A percentile compares a stretch with the other conserved stretches of the same genome.
phyloP scores from a whole-genome alignment of 2,329 filamentous ascomycete genomes.

The Penicillium brasilianum region DNA sequence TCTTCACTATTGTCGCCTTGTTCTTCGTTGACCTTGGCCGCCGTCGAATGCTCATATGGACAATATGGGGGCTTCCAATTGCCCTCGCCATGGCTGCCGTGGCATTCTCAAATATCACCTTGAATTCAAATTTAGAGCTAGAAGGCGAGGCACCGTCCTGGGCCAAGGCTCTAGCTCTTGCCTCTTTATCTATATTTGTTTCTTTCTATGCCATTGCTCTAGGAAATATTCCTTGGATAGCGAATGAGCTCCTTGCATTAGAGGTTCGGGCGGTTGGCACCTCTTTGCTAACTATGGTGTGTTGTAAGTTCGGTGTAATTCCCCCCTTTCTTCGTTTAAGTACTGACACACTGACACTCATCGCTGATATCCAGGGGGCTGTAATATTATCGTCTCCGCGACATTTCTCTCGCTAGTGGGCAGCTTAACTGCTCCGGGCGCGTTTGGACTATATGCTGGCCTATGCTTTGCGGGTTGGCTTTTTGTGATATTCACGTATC shows the following conservation, averaged over 20 bases:
- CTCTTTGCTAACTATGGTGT: constrained; percentile 53
- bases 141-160: constrained; percentile 39
- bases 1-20: constrained; percentile 44
- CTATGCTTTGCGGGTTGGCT: constrained; percentile 17
- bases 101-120: constrained; percentile 53
- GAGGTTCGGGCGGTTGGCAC: constrained; percentile 56
- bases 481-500: neutral
- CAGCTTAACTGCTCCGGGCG: constrained; percentile 14
- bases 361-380: constrained; percentile 1
- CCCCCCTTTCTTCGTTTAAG: no score
- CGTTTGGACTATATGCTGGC: constrained; percentile 19
- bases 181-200: constrained; percentile 51
- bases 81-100: constrained; percentile 50
- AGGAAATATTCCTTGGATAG: constrained; percentile 55
- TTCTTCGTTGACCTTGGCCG: constrained; percentile 53
- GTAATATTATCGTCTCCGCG: constrained; percentile 16
- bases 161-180: constrained; percentile 46
- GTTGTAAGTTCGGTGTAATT: constrained; percentile 22
- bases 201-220: constrained; percentile 53
- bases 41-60: constrained; percentile 43
- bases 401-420: constrained; percentile 20
- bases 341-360: neutral
- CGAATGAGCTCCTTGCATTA: constrained; percentile 51
- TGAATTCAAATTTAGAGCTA: constrained; percentile 51
- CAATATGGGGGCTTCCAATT: constrained; percentile 50